Conservation (phyloP, 805 yeast genomes). For the Hanseniaspora guilliermondii region DNA sequence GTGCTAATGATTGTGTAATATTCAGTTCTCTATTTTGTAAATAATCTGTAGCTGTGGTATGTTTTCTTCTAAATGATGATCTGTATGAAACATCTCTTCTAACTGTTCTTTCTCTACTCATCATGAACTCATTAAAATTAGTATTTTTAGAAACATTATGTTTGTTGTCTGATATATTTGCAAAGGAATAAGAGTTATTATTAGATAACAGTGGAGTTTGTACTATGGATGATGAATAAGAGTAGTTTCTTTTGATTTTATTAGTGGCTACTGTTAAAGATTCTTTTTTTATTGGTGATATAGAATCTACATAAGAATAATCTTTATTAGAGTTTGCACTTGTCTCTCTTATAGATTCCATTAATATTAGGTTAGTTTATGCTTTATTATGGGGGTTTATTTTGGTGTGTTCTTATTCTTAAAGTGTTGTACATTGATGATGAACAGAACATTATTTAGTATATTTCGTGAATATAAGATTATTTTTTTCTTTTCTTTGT, state of each 20-base stretch:
- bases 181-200: slow-evolving; percentile 23
- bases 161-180: slow-evolving; percentile 30
- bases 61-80: slow-evolving; percentile 12
- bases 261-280: slow-evolving; percentile 4
- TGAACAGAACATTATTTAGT: background rate
- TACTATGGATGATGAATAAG: slow-evolving; percentile 2
- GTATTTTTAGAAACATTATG: slow-evolving; percentile 2
- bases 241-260: background rate
- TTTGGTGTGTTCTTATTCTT: no score
- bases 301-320: background rate
- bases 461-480: background rate
- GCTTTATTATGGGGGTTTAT: background rate
- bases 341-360: slow-evolving; percentile 5
- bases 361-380: background rate
- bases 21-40: background rate
- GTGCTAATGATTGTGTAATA: background rate
- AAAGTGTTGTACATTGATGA: no score
- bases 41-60: slow-evolving; percentile 1
- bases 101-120: slow-evolving; percentile 10
- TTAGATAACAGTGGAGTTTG: slow-evolving; percentile 12
- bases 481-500: background rate
- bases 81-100: slow-evolving; percentile 9
- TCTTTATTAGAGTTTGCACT: background rate
- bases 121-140: slow-evolving; percentile 6
- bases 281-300: background rate